These are phyloP conservation scores for Cichorium intybus DNA, from an alignment of 140 eudicot species.

Conservation along the genomic window DNA sequence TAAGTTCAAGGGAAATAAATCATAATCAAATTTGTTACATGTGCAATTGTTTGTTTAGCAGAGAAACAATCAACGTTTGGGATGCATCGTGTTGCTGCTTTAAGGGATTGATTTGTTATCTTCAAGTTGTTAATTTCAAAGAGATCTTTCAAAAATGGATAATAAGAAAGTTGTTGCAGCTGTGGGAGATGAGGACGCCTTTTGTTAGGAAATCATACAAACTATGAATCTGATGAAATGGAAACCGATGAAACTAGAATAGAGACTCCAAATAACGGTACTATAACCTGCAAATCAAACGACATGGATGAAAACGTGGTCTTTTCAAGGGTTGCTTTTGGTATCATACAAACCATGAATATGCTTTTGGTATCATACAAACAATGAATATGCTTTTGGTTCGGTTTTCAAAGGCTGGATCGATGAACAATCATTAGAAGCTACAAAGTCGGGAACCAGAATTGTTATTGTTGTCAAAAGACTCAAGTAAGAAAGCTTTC, in stretches of 20 bases:
- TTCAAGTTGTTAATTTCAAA: conserved; percentile 8
- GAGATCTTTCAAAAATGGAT: conserved; percentile 44
- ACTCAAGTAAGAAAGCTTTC: too few relatives aligned
- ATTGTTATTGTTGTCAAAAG: too few relatives aligned
- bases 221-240: conserved; percentile 50
- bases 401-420: too few relatives aligned
- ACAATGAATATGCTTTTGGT: too few relatives aligned
- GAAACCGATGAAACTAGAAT: conserved; percentile 42
- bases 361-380: too few relatives aligned
- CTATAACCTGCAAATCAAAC: conserved; percentile 19
- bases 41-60: conserved; percentile 1
- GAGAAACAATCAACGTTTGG: conserved; percentile 13
- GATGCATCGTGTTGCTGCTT: conserved; percentile 32
- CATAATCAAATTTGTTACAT: neutral
- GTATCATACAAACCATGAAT: too few relatives aligned
- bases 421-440: too few relatives aligned
- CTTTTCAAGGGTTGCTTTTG: conserved; percentile 70
- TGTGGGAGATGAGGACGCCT: conserved; percentile 33
- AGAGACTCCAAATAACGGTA: conserved; percentile 24
- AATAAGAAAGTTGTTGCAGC: conserved; percentile 40
- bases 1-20: neutral
- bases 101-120: conserved; percentile 23
- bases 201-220: conserved; percentile 35
- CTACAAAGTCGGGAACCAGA: too few relatives aligned
- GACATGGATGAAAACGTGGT: conserved; percentile 63